Conservation (phyloP, 2,329 filamentous ascomycete genomes). For the Diaporthe vaccinii region DNA sequence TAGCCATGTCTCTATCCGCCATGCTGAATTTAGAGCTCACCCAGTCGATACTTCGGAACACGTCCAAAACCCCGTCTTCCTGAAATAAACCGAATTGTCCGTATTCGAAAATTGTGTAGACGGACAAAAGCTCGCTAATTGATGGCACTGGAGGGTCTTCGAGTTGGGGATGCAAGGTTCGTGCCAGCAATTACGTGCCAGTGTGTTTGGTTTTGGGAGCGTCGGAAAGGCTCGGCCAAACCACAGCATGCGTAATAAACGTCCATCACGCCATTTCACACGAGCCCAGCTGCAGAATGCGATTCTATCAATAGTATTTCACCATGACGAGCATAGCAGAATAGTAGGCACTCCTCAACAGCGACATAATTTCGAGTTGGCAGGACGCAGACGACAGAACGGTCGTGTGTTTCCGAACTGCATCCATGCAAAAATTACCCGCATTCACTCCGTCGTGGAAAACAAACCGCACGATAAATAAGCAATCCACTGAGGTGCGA, state of each 20-base stretch:
- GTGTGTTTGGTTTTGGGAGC: background rate
- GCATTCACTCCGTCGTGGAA: too few species aligned
- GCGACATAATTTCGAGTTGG: too few species aligned
- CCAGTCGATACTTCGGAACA: background rate
- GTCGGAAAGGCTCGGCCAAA: background rate
- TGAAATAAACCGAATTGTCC: background rate
- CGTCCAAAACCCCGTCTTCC: background rate
- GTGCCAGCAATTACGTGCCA: background rate
- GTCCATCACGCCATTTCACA: background rate
- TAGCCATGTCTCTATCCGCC: background rate
- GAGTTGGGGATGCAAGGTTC: background rate
- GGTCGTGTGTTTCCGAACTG: background rate
- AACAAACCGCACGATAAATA: background rate
- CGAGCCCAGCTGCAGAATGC: too few species aligned
- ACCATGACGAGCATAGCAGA: background rate
- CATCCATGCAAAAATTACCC: too few species aligned
- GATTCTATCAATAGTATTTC: background rate
- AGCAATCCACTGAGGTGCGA: background rate
- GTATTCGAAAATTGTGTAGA: background rate
- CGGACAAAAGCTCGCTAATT: background rate
- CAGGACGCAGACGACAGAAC: too few species aligned
- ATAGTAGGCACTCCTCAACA: background rate
- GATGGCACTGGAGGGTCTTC: too few species aligned
- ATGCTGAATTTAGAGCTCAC: background rate
- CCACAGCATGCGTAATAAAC: background rate